Evolutionary conservation across 805 yeast species (phyloP), one percentile per base, ranked within the genome.

Genomic region (Jamesozyma hellenica): DNA sequence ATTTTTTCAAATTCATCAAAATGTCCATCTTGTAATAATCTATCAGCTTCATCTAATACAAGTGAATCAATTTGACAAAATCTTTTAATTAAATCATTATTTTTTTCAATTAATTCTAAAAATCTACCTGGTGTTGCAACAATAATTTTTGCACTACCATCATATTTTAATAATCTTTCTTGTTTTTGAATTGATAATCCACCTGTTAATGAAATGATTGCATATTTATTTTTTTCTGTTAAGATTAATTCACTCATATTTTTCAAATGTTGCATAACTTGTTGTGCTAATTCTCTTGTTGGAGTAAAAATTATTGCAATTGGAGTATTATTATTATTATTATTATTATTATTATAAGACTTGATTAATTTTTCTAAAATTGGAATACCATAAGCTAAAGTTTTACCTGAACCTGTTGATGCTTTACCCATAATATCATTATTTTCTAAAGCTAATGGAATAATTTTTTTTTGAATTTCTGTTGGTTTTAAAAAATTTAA

Each of bases 91-190:
- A 70, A 37, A 1, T 53, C 53, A 29, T 67, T 72, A 42, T 74
- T 71, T 46, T 77, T 79, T 58, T 84, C 85, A 15, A 82, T 46
- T n/a, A 82, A 59, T 56, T 92, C 97, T 37, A 86, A 68, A 56
- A 84, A 77, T 47, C 98, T 75, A 28, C 98, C 98, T 0, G 98
- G 97, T 0, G 98, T 92, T 2, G 96, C 96, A 29, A 92, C 90
- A 12, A 92, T 64, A 15, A 92, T 73, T 34, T 67, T 60, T 11
- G 77, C 85, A 1, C 96, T 92, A 6, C 80, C 77, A 30, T 67
- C 58, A 45, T 77, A 77, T 17, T 69, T 66, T 38, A 92, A 65
- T 42, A 83, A 61, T 56, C 98, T 73, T 53, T 83, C 84, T 64
- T 92, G 99, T 54, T 88, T 92, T 55, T 85, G 95, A 47, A 88